Evolutionary conservation across 2,329 filamentous ascomycete species (phyloP).

Genomic region (Didymellaceae sp.): DNA sequence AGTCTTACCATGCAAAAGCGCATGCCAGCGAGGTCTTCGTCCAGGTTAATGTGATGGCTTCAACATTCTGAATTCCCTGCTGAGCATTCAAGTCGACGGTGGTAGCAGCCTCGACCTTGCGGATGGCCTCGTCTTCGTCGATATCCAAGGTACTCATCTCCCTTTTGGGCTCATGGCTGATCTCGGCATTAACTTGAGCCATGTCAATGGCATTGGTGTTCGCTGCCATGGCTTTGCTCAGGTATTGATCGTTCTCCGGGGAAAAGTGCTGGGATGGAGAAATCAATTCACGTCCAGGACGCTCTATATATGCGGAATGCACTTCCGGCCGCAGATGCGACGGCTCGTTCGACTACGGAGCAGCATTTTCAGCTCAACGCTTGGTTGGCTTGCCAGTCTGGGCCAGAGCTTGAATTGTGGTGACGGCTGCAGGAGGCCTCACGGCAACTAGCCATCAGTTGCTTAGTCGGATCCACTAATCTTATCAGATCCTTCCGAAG

Average conservation of each 20-base stretch:
- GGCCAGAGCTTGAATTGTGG: constrained; percentile 22
- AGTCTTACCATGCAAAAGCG: constrained; percentile 43
- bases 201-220: constrained; percentile 7
- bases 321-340: neutral
- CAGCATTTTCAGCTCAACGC: constrained; percentile 15
- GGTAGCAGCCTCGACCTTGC: constrained; percentile 24
- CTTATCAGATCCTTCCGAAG: constrained; percentile 25
- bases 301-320: neutral
- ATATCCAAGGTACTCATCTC: constrained; percentile 19
- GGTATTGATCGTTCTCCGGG: neutral
- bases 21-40: constrained; percentile 41
- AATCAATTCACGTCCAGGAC: neutral
- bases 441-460: constrained; percentile 10
- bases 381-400: constrained; percentile 14
- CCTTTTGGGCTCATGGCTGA: constrained; percentile 18
- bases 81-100: constrained; percentile 30
- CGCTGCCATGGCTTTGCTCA: constrained; percentile 4
- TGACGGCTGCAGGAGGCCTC: constrained; percentile 18
- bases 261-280: neutral
- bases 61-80: constrained; percentile 44
- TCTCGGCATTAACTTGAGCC: constrained; percentile 4
- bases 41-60: constrained; percentile 50
- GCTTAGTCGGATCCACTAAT: constrained; percentile 16
- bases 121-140: constrained; percentile 25
- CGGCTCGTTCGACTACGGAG: neutral